Evolutionary conservation across 1,284 basidiomycete genomes (phyloP), one percentile per base, ranked within the genome.

Genomic region (Cryptococcus hybrid): DNA sequence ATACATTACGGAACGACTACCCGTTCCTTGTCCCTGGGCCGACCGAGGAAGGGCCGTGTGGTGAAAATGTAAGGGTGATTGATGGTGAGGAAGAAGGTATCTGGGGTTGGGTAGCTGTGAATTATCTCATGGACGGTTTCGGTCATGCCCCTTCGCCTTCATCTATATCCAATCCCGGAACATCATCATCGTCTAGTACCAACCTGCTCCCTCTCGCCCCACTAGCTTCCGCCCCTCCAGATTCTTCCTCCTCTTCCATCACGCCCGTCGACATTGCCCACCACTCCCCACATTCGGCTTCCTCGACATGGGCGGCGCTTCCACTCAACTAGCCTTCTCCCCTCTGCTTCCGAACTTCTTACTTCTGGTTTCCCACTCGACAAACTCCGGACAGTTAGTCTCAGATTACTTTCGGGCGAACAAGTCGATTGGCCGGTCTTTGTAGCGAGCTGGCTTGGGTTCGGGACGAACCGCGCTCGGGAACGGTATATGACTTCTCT

Each of bases 61-160:
- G 89, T 12, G 85, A 90, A 53, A 93, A 89, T 66, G 87, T 99
- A 2, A 86, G 90, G 57, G 92, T 99, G 67, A 99, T 99, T 69
- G 90, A 91, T 1, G 96, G 96, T 52, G 94, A 99, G 77, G 95
- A 99, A 76, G 96, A 99, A 73, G 96, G 96, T 0, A 80, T 98
- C 49, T 96, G 95, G 76, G 96, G 96, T 1, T 99, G 96, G 96
- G 92, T 99, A 55, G 92, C 94, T 0, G 92, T 98, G 72, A 99
- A 99, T 77, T 99, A 99, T 75, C 86, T 99, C 47, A 96, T 98
- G 92, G 91, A 99, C 71, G 95, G 94, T 1, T 99, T 99, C 73
- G 85, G 85, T 12, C 81, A 84, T 49, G 74, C 74, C 1, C 74
- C 73, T 8, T 40, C 47, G 45, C 42, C 61, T 38, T 11, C 58